Evolutionary conservation across 805 yeast species (phyloP), one percentile per base, ranked within the genome.

Genomic region (Candida chilensis): DNA sequence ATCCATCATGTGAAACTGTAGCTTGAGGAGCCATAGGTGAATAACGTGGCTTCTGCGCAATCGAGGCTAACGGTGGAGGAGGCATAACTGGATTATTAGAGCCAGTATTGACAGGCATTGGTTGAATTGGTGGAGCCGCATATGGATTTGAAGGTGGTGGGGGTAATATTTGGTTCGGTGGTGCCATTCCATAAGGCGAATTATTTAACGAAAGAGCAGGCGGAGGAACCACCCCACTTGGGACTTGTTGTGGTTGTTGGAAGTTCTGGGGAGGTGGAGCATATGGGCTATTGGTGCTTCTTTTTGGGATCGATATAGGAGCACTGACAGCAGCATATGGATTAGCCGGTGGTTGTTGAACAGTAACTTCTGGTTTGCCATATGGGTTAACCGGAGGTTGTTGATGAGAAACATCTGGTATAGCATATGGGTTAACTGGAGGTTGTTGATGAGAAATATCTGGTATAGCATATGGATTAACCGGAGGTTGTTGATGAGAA

Each of bases 1-100:
- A 67, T 3, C 67, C 67, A 44, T 62, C 60, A 32, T 46, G 60
- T 1, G 61, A 44, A 8, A 54, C 48, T 27, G 34, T 36, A 20
- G 45, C 37, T 5, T 47, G 38, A 10, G 38, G 29, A 7, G 14
- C 15, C 6, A 24, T n/a, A 6, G 30, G 36, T 16, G 16, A 25
- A 28, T 46, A 45, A 3, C 47, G 40, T 18, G 35, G 29, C 1
- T 20, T 20, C 14, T 22, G n/a, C n/a, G n/a, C n/a, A n/a, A n/a
- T n/a, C n/a, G n/a, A n/a, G n/a, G 31, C n/a, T 26, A 27, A 31
- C 37, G 37, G 25, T 4, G 39, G 31, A n/a, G 39, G 30, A 12
- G 30, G 37, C 10, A 27, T 15, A 27, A 17, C 16, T 16, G 19
- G 15, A 10, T 14, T 20, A 9, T 10, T 15, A 7, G 16, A 14